phyloP scores from a whole-genome alignment of 495 filamentous ascomycete genomes.

The Apiosordaria backusii region DNA sequence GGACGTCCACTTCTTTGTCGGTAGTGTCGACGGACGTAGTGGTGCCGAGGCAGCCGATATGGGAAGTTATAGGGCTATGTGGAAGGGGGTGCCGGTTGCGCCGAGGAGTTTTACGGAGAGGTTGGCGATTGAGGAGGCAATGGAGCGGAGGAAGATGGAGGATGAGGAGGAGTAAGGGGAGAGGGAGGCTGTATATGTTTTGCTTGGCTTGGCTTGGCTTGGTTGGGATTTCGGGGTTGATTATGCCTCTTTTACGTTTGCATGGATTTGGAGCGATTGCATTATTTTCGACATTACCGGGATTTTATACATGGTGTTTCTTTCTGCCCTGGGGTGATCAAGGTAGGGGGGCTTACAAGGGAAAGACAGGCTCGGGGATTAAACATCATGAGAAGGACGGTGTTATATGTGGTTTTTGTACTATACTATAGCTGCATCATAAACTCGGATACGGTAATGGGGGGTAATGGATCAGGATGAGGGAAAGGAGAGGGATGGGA shows the following conservation, averaged over 20 bases:
- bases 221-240: neutral
- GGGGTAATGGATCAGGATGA: neutral
- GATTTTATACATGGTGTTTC: neutral
- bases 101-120: constrained; percentile 44
- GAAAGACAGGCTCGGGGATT: neutral
- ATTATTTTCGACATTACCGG: neutral
- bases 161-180: constrained; percentile 1
- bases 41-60: constrained; percentile 38
- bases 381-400: neutral
- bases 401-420: constrained; percentile 9
- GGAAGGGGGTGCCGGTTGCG: constrained; percentile 26
- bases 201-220: neutral
- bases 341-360: too few relatives aligned
- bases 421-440: constrained; percentile 20
- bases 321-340: neutral
- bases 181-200: neutral
- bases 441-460: constrained; percentile 2
- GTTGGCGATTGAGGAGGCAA: constrained; percentile 42
- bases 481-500: neutral
- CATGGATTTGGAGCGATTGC: constrained; percentile 2
- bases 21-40: constrained; percentile 42
- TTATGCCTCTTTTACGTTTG: neutral
- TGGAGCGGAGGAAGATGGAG: constrained; percentile 25
- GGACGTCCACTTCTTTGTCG: constrained; percentile 44
- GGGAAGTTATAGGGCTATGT: constrained; percentile 40